Conservation (phyloP, 129 eudicot genomes). For the Cynara cardunculus region DNA sequence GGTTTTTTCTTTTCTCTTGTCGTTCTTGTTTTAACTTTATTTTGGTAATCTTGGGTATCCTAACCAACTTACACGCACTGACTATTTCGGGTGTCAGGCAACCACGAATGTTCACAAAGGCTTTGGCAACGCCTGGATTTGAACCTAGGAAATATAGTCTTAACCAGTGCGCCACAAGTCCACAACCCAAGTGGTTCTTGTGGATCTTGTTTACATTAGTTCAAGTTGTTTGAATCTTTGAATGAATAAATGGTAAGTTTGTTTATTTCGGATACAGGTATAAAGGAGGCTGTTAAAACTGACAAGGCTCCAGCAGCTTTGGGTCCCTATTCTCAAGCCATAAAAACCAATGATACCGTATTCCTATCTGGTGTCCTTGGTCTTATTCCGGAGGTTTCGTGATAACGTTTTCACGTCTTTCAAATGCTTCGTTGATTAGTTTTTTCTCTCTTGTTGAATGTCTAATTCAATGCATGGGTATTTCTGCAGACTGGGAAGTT, state of each 20-base stretch:
- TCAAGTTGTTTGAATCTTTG: neutral
- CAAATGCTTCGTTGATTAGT: neutral
- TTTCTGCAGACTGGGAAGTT: conserved; percentile 82
- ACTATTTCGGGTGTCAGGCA: too few relatives aligned
- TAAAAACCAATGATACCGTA: conserved; percentile 67
- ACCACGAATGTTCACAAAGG: too few relatives aligned
- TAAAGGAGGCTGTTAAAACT: conserved; percentile 78
- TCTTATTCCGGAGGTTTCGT: conserved; percentile 80
- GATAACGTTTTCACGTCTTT: neutral
- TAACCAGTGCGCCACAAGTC: too few relatives aligned
- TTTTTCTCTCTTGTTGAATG: neutral
- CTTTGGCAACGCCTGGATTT: too few relatives aligned
- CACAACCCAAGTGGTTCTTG: neutral
- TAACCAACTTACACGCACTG: too few relatives aligned
- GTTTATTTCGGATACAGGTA: conserved; percentile 34
- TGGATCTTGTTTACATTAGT: neutral
- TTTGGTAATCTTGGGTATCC: too few relatives aligned
- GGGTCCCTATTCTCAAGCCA: conserved; percentile 95
- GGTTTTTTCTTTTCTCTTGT: too few relatives aligned
- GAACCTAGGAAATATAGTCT: too few relatives aligned
- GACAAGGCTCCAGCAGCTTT: conserved; percentile 98
- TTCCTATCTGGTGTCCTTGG: conserved; percentile 91
- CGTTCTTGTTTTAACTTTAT: too few relatives aligned
- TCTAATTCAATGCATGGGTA: neutral
- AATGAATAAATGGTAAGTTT: neutral